Percentiles rank a stretch among this genome's conserved stretches.
These are phyloP conservation scores for Podospora pseudocomata DNA, from an alignment of 495 filamentous ascomycete species.

Conservation along the genomic window DNA sequence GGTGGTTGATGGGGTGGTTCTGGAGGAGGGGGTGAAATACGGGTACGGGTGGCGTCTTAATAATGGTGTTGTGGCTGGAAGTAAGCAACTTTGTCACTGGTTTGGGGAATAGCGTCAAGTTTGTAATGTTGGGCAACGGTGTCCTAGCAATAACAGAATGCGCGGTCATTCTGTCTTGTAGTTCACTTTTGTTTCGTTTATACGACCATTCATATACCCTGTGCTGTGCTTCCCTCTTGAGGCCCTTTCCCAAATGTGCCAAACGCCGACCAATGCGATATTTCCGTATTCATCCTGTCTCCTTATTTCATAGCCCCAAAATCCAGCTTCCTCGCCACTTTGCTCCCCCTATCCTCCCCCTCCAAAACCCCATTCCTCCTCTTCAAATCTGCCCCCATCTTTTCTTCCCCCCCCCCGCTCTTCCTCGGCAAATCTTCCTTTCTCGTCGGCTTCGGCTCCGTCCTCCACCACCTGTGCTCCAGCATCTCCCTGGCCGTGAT, in stretches of 20 bases:
- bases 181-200: too few species aligned
- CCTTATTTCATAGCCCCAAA: constrained; percentile 61
- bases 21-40: neutral
- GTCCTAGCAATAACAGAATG: too few species aligned
- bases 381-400: constrained; percentile 81
- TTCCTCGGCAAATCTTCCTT: constrained; percentile 75
- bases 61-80: neutral
- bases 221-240: too few species aligned
- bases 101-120: too few species aligned
- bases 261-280: too few species aligned
- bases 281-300: neutral
- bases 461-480: constrained; percentile 81
- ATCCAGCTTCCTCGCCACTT: constrained; percentile 83
- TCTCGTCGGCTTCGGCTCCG: constrained; percentile 75
- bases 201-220: too few species aligned
- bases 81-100: too few species aligned
- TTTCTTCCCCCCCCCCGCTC: constrained; percentile 62
- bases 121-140: too few species aligned
- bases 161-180: too few species aligned
- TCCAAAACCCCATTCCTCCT: constrained; percentile 71
- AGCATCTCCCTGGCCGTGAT: constrained; percentile 71
- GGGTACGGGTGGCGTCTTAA: neutral
- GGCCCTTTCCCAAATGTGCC: too few species aligned
- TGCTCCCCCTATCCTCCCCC: constrained; percentile 54
- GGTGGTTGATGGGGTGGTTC: neutral